These are phyloP conservation scores for Boechera retrofracta DNA, from an alignment of 345 rosid species.

Conservation along the genomic window DNA sequence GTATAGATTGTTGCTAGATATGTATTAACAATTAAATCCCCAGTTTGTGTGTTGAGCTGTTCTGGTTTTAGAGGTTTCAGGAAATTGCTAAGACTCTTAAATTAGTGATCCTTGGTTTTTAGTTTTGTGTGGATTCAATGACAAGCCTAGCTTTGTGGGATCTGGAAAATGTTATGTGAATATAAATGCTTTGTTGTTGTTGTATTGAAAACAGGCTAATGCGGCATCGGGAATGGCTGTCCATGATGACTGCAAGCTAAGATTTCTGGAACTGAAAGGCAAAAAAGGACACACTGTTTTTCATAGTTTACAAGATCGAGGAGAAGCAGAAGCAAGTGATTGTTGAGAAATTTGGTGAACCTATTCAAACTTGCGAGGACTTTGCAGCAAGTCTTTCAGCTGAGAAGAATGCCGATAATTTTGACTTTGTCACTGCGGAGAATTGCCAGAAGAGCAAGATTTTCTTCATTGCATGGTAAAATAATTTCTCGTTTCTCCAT, in stretches of 20 bases:
- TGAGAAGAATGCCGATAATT: slow-evolving; percentile 52
- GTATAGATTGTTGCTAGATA: slow-evolving; percentile 13
- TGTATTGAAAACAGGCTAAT: slow-evolving; percentile 49
- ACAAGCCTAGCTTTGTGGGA: neutral
- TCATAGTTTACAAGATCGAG: slow-evolving; percentile 63
- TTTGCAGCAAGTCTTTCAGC: slow-evolving; percentile 60
- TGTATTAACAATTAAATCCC: neutral
- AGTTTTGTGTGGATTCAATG: slow-evolving; percentile 10
- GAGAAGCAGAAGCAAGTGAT: slow-evolving; percentile 63
- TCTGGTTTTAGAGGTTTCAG: neutral
- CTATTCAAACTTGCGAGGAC: slow-evolving; percentile 55
- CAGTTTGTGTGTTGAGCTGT: neutral
- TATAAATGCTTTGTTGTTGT: neutral
- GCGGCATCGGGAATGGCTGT: slow-evolving; percentile 66
- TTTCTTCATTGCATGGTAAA: slow-evolving; percentile 66
- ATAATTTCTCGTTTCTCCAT: neutral
- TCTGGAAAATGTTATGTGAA: slow-evolving; percentile 3
- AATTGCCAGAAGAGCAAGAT: slow-evolving; percentile 64
- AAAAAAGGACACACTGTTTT: slow-evolving; percentile 54
- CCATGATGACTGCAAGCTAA: slow-evolving; percentile 66
- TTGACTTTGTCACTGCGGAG: slow-evolving; percentile 60
- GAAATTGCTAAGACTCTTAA: neutral
- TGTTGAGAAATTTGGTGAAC: slow-evolving; percentile 63
- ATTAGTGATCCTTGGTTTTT: slow-evolving; percentile 2
- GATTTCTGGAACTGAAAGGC: slow-evolving; percentile 60